phyloP scores from a whole-genome alignment of 345 rosid species.

The Toxicodendron radicans region DNA sequence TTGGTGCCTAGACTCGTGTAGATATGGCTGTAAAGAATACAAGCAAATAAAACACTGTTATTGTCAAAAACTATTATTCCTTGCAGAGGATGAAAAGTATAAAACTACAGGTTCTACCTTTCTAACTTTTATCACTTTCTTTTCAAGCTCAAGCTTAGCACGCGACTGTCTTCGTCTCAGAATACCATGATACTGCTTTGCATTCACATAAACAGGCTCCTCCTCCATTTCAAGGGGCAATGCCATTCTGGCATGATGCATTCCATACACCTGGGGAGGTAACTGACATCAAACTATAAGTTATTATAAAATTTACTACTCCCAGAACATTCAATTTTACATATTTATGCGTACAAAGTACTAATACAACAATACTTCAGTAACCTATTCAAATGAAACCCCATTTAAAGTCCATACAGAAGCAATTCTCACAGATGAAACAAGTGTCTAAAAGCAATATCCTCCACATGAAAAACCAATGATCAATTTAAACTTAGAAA shows the following conservation, averaged over 20 bases:
- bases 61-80: neutral
- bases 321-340: neutral
- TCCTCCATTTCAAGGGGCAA: slow-evolving; percentile 71
- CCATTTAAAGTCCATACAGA: neutral
- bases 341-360: neutral
- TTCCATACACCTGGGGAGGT: slow-evolving; percentile 44
- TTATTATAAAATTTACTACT: slow-evolving; percentile 1
- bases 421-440: neutral
- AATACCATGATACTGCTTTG: slow-evolving; percentile 75
- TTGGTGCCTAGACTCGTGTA: slow-evolving; percentile 75
- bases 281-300: slow-evolving; percentile 29
- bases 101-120: slow-evolving; percentile 38
- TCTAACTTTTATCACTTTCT: slow-evolving; percentile 53
- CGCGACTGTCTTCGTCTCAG: slow-evolving; percentile 65
- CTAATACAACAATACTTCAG: neutral
- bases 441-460: neutral
- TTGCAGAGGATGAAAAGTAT: neutral
- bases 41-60: slow-evolving; percentile 6
- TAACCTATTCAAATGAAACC: neutral
- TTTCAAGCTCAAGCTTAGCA: slow-evolving; percentile 71
- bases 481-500: neutral
- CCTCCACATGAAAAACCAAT: neutral
- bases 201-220: slow-evolving; percentile 75
- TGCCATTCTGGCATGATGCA: slow-evolving; percentile 59
- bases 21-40: slow-evolving; percentile 57